These are phyloP conservation scores for Hyphopichia pseudoburtonii DNA, from an alignment of 1,139 yeast genomes.

Conservation along the genomic window DNA sequence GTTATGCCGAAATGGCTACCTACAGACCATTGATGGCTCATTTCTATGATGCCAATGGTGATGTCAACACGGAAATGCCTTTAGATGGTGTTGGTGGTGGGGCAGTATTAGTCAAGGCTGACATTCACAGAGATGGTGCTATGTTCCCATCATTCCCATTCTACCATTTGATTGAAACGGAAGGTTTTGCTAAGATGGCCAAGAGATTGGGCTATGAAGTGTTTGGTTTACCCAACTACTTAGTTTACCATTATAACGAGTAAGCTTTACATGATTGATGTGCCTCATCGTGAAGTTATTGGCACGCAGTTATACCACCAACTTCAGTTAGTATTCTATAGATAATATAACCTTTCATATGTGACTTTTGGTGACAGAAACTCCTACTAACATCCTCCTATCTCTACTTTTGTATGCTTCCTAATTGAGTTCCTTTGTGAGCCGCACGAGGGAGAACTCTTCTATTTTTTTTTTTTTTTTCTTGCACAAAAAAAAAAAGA, in stretches of 20 bases:
- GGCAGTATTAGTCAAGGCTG: constrained; percentile 91
- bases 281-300: not conserved
- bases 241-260: constrained; percentile 84
- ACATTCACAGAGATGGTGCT: constrained; percentile 97
- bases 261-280: constrained; percentile 17
- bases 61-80: constrained; percentile 62
- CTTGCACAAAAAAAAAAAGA: not conserved
- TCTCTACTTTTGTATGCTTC: too few relatives aligned
- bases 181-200: constrained; percentile 98
- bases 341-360: too few relatives aligned
- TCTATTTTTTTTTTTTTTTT: too few relatives aligned
- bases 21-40: constrained; percentile 96
- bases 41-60: constrained; percentile 67
- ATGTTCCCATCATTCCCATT: constrained; percentile 99
- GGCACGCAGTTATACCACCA: too few relatives aligned
- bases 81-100: constrained; percentile 98
- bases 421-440: too few relatives aligned
- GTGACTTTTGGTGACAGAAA: too few relatives aligned
- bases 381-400: too few relatives aligned
- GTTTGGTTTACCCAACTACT: constrained; percentile 88
- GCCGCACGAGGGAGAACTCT: constrained; percentile 7
- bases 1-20: constrained; percentile 89
- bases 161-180: constrained; percentile 94
- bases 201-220: constrained; percentile 89
- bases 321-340: too few relatives aligned